Evolutionary conservation across 2,329 filamentous ascomycete genomes (phyloP).

Genomic region (Diplodia sapinea): DNA sequence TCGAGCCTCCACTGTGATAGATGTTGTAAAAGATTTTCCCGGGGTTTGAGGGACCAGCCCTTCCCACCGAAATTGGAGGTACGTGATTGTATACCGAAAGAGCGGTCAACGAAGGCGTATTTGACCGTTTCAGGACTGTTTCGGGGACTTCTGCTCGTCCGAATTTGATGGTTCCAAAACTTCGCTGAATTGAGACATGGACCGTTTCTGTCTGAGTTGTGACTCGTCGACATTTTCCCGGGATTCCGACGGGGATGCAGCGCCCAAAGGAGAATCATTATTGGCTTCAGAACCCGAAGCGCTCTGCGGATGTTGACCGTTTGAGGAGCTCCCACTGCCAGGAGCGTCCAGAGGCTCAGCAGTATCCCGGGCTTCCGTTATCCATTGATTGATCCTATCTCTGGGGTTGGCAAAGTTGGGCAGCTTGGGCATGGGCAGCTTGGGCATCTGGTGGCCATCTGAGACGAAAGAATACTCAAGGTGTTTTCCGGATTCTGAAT

Average conservation of each 20-base stretch:
- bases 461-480: constrained; percentile 6
- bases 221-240: neutral
- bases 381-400: constrained; percentile 13
- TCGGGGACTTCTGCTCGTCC: neutral
- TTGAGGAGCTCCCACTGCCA: neutral
- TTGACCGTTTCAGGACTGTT: neutral
- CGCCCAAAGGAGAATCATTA: neutral
- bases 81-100: neutral
- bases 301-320: neutral
- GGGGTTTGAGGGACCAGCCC: no score
- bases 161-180: neutral
- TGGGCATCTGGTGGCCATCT: neutral
- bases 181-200: neutral
- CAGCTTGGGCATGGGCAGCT: neutral
- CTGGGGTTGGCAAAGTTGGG: constrained; percentile 3
- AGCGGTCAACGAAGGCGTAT: neutral
- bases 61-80: neutral
- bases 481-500: neutral
- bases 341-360: neutral
- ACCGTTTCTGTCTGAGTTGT: neutral
- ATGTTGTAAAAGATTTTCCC: no score
- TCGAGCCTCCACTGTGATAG: neutral
- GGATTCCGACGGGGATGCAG: neutral
- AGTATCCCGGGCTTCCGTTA: neutral
- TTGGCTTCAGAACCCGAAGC: neutral